phyloP scores from a whole-genome alignment of 148 eudicot genomes.

The Vaccinium darrowii region DNA sequence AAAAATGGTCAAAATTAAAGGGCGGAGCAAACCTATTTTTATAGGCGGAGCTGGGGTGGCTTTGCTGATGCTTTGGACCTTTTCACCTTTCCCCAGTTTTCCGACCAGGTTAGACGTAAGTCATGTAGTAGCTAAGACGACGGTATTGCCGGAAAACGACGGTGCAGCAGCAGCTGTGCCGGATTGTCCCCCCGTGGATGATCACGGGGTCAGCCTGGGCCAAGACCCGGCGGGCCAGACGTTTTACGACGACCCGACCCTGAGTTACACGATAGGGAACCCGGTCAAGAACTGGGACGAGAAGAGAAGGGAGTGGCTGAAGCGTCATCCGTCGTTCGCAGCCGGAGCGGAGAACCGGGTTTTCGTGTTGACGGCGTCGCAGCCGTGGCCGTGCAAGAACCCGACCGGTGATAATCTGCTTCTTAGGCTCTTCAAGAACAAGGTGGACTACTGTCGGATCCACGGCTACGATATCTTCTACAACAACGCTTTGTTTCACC shows the following conservation, averaged over 20 bases:
- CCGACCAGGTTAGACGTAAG: not conserved
- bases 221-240: not conserved
- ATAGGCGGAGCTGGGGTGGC: not conserved
- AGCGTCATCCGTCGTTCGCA: constrained; percentile 27
- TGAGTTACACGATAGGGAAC: constrained; percentile 22
- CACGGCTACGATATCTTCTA: constrained; percentile 45
- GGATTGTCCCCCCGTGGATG: not conserved
- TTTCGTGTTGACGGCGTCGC: constrained; percentile 27
- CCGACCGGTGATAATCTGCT: constrained; percentile 32
- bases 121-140: not conserved
- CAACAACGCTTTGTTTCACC: constrained; percentile 38
- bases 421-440: constrained; percentile 34
- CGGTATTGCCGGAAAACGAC: not conserved
- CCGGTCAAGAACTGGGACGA: constrained; percentile 35
- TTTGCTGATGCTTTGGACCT: not conserved
- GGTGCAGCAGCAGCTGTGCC: not conserved
- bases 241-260: constrained; percentile 17
- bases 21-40: not conserved
- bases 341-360: constrained; percentile 15
- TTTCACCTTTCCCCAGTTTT: not conserved
- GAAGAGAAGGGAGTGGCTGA: constrained; percentile 32
- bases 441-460: constrained; percentile 42
- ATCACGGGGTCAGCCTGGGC: no score
- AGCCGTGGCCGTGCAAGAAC: constrained; percentile 33
- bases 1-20: not conserved